These are phyloP conservation scores for Pseudocercospora ulei DNA, from an alignment of 2,329 filamentous ascomycete species.

Conservation along the genomic window DNA sequence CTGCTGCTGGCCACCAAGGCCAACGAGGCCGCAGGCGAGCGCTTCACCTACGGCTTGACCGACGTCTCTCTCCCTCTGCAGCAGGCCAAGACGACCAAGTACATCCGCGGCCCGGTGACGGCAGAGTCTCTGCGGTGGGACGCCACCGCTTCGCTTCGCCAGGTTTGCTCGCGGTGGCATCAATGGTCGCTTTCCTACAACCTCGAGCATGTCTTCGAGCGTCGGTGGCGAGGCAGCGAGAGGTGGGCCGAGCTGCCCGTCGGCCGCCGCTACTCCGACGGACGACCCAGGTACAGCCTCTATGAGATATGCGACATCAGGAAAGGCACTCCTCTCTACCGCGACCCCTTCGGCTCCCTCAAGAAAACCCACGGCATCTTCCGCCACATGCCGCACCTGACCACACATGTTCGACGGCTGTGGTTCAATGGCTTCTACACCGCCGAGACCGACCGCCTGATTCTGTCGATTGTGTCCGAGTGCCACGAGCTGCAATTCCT, in stretches of 20 bases:
- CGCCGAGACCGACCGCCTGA: conserved; percentile 43
- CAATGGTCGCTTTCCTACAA: conserved; percentile 47
- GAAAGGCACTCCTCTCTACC: conserved; percentile 45
- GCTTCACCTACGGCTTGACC: conserved; percentile 46
- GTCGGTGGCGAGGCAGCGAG: conserved; percentile 46
- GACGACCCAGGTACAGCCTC: conserved; percentile 37
- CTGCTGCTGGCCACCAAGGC: conserved; percentile 42
- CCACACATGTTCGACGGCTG: conserved; percentile 44
- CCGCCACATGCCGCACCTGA: conserved; percentile 39
- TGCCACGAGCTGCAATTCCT: conserved; percentile 43
- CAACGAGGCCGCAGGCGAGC: conserved; percentile 42
- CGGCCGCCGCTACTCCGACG: too few relatives aligned
- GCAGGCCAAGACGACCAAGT: conserved; percentile 40
- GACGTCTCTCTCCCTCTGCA: conserved; percentile 43
- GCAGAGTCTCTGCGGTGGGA: conserved; percentile 47
- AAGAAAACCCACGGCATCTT: conserved; percentile 43
- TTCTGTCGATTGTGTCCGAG: conserved; percentile 42
- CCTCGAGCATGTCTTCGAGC: conserved; percentile 45
- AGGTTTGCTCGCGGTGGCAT: conserved; percentile 46
- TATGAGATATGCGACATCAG: conserved; percentile 44
- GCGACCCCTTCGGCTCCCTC: conserved; percentile 45
- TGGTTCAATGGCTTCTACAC: conserved; percentile 50
- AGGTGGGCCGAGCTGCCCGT: conserved; percentile 42
- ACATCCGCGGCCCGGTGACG: conserved; percentile 45
- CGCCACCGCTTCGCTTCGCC: conserved; percentile 42